A percentile compares a stretch with the other conserved stretches of the same genome.
These are phyloP conservation scores for Hypoxylon trugodes DNA, from an alignment of 495 filamentous ascomycete species.

Conservation along the genomic window DNA sequence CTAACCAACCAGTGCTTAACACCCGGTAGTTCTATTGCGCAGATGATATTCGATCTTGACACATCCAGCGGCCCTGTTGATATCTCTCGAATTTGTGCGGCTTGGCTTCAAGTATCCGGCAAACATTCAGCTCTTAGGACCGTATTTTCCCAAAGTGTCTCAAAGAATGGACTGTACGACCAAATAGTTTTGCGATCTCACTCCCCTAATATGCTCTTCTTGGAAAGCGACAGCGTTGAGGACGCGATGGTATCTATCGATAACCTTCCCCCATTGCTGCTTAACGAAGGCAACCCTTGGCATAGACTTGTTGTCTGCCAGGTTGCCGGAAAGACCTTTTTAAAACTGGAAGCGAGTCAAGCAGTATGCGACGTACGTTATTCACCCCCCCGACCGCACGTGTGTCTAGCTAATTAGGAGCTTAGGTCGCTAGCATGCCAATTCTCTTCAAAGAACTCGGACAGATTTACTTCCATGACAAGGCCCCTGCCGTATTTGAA, in stretches of 20 bases:
- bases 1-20: slow-evolving; percentile 66
- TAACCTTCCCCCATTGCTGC: slow-evolving; percentile 48
- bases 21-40: slow-evolving; percentile 66
- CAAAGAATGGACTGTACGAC: slow-evolving; percentile 51
- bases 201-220: slow-evolving; percentile 58
- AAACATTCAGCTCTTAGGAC: slow-evolving; percentile 54
- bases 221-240: slow-evolving; percentile 51
- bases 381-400: not conserved
- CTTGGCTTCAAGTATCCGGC: slow-evolving; percentile 53
- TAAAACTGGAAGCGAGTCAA: slow-evolving; percentile 57
- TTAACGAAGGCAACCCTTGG: slow-evolving; percentile 50
- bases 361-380: slow-evolving; percentile 53
- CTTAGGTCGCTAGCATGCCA: slow-evolving; percentile 48
- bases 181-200: slow-evolving; percentile 52
- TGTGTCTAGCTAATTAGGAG: slow-evolving; percentile 11
- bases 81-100: slow-evolving; percentile 52
- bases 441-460: slow-evolving; percentile 54
- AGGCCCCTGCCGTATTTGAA: slow-evolving; percentile 37
- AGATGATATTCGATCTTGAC: slow-evolving; percentile 68
- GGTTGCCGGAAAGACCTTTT: slow-evolving; percentile 50
- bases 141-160: slow-evolving; percentile 54
- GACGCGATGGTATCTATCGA: slow-evolving; percentile 53
- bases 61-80: slow-evolving; percentile 49
- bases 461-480: slow-evolving; percentile 50
- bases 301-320: slow-evolving; percentile 58